A percentile compares a stretch with the other conserved stretches of the same genome.
These are phyloP conservation scores for Lactuca sativa DNA, from an alignment of 129 eudicot species.

Conservation along the genomic window DNA sequence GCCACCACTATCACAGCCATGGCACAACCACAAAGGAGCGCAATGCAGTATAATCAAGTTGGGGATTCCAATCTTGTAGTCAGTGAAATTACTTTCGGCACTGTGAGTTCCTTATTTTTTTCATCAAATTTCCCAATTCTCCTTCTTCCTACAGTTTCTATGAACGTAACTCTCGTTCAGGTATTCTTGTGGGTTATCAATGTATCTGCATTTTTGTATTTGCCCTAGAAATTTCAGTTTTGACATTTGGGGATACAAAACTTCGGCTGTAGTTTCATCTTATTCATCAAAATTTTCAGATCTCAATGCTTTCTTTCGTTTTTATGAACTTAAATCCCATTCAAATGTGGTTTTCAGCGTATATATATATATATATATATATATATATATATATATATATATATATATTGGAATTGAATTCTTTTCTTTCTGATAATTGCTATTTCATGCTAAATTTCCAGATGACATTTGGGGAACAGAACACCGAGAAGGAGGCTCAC, in stretches of 20 bases:
- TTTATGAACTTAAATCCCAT: neutral
- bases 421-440: constrained; percentile 11
- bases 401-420: neutral
- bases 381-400: neutral
- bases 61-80: constrained; percentile 81
- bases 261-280: neutral
- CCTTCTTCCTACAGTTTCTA: neutral
- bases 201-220: constrained; percentile 1
- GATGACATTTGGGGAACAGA: constrained; percentile 96
- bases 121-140: neutral
- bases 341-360: neutral
- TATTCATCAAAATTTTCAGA: neutral
- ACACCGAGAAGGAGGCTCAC: constrained; percentile 91
- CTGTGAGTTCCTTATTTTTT: constrained; percentile 42
- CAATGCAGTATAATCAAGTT: constrained; percentile 60
- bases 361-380: neutral
- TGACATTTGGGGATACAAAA: neutral
- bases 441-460: constrained; percentile 24
- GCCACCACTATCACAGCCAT: constrained; percentile 24
- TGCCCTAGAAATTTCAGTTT: neutral
- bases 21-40: constrained; percentile 42
- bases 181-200: neutral
- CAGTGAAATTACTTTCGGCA: constrained; percentile 84
- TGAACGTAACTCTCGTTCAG: neutral
- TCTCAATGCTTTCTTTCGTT: neutral